These are phyloP conservation scores for Pachysandra terminalis DNA, from an alignment of 164 flowering plant genomes.

Conservation along the genomic window DNA sequence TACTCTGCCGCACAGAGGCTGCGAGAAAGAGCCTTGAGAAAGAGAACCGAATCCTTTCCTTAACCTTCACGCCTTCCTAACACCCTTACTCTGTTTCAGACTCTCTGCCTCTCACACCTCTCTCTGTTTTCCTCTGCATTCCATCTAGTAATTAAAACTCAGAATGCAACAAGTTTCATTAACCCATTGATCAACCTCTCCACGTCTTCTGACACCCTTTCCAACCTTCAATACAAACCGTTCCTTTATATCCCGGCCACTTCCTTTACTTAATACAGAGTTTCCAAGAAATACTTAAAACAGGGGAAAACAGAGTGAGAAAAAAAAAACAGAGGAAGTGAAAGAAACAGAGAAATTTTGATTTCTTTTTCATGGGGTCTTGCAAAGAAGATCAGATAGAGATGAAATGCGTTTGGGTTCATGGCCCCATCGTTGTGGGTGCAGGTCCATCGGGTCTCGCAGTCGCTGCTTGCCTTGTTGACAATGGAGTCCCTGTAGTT, in stretches of 20 bases:
- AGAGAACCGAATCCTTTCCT: slow-evolving; percentile 14
- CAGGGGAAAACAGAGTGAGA: no score
- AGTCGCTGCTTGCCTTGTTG: slow-evolving; percentile 59
- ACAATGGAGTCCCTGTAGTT: slow-evolving; percentile 58
- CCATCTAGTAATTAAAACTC: neutral
- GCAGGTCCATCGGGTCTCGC: slow-evolving; percentile 87
- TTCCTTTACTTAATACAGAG: neutral
- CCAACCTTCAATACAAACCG: neutral
- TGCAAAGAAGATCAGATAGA: neutral
- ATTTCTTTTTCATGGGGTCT: neutral
- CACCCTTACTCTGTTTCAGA: no score
- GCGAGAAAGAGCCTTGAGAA: slow-evolving; percentile 6
- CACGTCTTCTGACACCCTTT: neutral
- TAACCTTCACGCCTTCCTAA: slow-evolving; percentile 12
- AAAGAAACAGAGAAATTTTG: no score
- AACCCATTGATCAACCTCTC: neutral
- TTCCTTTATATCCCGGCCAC: neutral
- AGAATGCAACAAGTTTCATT: slow-evolving; percentile 2
- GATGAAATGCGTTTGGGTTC: slow-evolving; percentile 38
- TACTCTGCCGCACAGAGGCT: neutral
- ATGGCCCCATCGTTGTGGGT: slow-evolving; percentile 76
- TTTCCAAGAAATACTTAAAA: neutral
- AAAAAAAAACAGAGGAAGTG: neutral
- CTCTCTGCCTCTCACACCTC: neutral
- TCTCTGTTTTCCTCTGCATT: neutral